Conservation (phyloP, 2,329 filamentous ascomycete species). For the Clonostachys solani region DNA sequence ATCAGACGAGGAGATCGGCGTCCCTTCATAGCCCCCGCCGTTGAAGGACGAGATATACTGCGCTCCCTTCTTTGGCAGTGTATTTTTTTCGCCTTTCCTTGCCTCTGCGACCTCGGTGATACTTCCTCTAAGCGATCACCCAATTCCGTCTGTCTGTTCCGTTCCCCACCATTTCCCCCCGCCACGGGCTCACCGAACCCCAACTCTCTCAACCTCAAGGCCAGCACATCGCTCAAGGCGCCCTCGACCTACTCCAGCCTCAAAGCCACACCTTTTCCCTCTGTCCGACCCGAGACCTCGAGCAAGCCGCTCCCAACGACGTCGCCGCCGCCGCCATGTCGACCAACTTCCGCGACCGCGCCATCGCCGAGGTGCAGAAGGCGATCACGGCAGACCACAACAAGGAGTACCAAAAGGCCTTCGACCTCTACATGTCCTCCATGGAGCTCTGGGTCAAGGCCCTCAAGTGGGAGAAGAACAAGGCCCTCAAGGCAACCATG, state of each 20-base stretch:
- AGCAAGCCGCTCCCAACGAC: not conserved
- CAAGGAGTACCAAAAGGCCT: constrained; percentile 95
- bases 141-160: too few species aligned
- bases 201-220: not conserved
- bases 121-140: not conserved
- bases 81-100: too few species aligned
- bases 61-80: too few species aligned
- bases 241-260: not conserved
- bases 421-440: constrained; percentile 91
- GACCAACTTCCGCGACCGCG: constrained; percentile 93
- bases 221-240: not conserved
- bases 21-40: too few species aligned
- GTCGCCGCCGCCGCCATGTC: constrained; percentile 60
- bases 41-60: too few species aligned
- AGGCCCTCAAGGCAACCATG: constrained; percentile 95
- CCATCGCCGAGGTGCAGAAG: constrained; percentile 95
- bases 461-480: constrained; percentile 99
- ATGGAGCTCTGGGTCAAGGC: constrained; percentile 99
- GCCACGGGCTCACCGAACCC: not conserved
- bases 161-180: not conserved
- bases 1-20: too few species aligned
- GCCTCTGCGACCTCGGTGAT: constrained; percentile 4
- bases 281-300: not conserved
- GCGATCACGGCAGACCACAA: constrained; percentile 95
- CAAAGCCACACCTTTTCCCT: constrained; percentile 1